Evolutionary conservation across 805 yeast genomes (phyloP).

Genomic region (Pichia thaimueangensis): DNA sequence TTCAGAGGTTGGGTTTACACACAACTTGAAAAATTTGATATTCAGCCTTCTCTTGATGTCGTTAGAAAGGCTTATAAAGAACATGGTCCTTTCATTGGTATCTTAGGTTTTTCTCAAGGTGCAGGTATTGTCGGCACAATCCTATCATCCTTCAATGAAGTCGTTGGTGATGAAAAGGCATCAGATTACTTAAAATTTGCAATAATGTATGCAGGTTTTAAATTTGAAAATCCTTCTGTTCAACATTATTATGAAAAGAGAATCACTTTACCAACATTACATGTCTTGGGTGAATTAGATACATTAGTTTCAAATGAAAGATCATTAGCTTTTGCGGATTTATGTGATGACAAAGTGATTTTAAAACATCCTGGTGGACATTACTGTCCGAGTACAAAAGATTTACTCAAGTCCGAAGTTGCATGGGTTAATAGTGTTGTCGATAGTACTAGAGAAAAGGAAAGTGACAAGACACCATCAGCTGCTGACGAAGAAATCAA

Average conservation of each 20-base stretch:
- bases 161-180: slow-evolving; percentile 43
- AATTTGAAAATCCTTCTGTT: slow-evolving; percentile 24
- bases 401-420: slow-evolving; percentile 27
- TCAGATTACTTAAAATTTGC: slow-evolving; percentile 54
- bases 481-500: slow-evolving; percentile 19
- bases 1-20: slow-evolving; percentile 72
- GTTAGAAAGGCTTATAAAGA: slow-evolving; percentile 42
- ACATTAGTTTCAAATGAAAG: slow-evolving; percentile 76
- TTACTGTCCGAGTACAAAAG: slow-evolving; percentile 84
- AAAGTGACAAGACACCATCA: slow-evolving; percentile 2
- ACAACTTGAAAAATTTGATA: slow-evolving; percentile 26
- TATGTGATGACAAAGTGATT: slow-evolving; percentile 41
- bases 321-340: slow-evolving; percentile 52
- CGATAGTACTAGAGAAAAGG: slow-evolving; percentile 12
- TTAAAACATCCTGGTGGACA: slow-evolving; percentile 94
- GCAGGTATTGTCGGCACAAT: slow-evolving; percentile 78
- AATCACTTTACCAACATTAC: slow-evolving; percentile 44
- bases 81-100: slow-evolving; percentile 81
- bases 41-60: slow-evolving; percentile 41
- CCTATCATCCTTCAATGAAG: slow-evolving; percentile 48
- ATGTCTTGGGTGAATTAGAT: slow-evolving; percentile 81
- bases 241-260: slow-evolving; percentile 26
- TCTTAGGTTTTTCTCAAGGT: slow-evolving; percentile 92
- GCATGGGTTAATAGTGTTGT: slow-evolving; percentile 30
- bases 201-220: slow-evolving; percentile 64